phyloP scores from a whole-genome alignment of 148 eudicot genomes.

The Oxyria digyna region DNA sequence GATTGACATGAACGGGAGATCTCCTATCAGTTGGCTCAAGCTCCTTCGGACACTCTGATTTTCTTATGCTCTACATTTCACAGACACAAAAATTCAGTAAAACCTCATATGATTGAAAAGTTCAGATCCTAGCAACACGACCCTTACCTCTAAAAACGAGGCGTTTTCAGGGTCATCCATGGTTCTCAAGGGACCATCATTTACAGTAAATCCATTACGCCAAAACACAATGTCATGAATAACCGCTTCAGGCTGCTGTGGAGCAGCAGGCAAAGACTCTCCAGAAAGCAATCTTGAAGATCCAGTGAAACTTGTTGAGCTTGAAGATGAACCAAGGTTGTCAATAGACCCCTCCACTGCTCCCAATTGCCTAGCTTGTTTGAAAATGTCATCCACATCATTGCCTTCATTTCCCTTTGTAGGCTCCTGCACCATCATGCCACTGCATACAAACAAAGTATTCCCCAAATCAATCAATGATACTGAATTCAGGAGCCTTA shows the following conservation, averaged over 20 bases:
- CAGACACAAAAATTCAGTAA: too few species aligned
- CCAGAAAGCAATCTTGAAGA: conserved; percentile 71
- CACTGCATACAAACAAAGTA: conserved; percentile 35
- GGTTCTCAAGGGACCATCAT: conserved; percentile 69
- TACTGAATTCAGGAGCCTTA: too few species aligned
- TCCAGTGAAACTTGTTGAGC: conserved; percentile 57
- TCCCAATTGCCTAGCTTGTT: conserved; percentile 50
- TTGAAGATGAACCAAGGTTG: conserved; percentile 39
- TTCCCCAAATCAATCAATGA: too few species aligned
- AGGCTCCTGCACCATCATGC: conserved; percentile 73
- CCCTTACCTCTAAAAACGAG: conserved; percentile 54
- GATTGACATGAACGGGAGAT: conserved; percentile 41
- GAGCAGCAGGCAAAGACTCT: conserved; percentile 33
- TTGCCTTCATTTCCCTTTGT: conserved; percentile 30
- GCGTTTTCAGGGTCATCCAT: conserved; percentile 66
- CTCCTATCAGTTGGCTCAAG: conserved; percentile 51
- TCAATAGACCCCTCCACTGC: conserved; percentile 35
- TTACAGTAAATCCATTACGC: conserved; percentile 62
- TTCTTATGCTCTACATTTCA: conserved; percentile 47
- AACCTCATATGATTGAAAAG: too few species aligned
- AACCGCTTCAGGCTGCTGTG: conserved; percentile 32
- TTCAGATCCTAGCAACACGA: too few species aligned
- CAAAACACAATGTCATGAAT: conserved; percentile 49
- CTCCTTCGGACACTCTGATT: conserved; percentile 70
- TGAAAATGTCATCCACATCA: conserved; percentile 48